phyloP scores from a whole-genome alignment of 345 rosid genomes.

The Euphorbia peplus region DNA sequence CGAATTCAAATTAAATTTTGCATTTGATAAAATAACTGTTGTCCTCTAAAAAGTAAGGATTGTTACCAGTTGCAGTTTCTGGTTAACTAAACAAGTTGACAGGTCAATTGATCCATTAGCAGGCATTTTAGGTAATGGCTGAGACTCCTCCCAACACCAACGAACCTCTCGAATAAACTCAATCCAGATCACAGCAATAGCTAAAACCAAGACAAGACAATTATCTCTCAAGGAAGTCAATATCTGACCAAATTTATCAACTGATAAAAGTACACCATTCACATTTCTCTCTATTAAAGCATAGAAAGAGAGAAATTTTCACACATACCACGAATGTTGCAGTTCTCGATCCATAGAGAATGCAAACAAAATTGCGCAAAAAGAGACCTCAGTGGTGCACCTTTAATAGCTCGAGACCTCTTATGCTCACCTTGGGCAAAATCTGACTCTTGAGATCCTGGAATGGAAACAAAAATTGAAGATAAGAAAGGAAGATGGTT shows the following conservation, averaged over 20 bases:
- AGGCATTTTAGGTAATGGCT: constrained; percentile 72
- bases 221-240: constrained; percentile 6
- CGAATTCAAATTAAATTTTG: neutral
- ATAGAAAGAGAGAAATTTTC: constrained; percentile 7
- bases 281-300: neutral
- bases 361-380: constrained; percentile 86
- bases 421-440: constrained; percentile 57
- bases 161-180: constrained; percentile 97
- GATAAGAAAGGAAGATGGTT: neutral
- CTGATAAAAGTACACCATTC: neutral
- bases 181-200: constrained; percentile 88
- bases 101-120: constrained; percentile 66
- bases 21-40: neutral
- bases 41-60: neutral
- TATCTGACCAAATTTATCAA: neutral
- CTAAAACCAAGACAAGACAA: constrained; percentile 35
- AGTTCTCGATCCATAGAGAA: constrained; percentile 85
- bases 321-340: constrained; percentile 84
- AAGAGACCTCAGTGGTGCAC: constrained; percentile 75
- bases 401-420: constrained; percentile 78
- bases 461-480: neutral
- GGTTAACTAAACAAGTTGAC: constrained; percentile 81
- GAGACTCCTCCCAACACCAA: constrained; percentile 98
- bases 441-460: constrained; percentile 53
- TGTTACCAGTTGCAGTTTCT: constrained; percentile 91